Evolutionary conservation across 2,329 filamentous ascomycete genomes (phyloP), one percentile per base, ranked within the genome.

Genomic region (Talaromyces sp.): DNA sequence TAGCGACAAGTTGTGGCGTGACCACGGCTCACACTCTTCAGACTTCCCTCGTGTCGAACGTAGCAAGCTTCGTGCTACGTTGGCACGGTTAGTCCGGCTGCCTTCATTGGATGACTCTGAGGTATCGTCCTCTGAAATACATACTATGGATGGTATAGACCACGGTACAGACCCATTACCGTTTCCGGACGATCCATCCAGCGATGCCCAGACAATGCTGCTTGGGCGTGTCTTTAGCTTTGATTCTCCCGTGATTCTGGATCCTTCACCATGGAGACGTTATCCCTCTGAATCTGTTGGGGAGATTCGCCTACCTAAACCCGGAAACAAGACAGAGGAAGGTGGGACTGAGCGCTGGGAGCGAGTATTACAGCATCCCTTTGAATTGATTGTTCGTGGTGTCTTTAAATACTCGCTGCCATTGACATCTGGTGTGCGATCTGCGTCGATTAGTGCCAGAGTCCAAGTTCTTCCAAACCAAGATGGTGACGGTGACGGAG

Each of bases 311-410:
- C 82, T 99, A 3, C 77, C 81, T 25, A 85, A 88, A 57, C 94
- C 94, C 0, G 92, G 93, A 3, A 99, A 97, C 72, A 86, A 86
- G 65, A 97, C 94, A 0, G 86, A 91, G 68, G 79, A 84, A 43
- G 89, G 89, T 40, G 94, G 93, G 8, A 87, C 87, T 1, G 85
- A 89, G 68, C 85, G 92, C 11, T 99, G 94, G 94, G 91, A 96
- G 70, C 84, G 86, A 60, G 92, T 97, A 48, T 80, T 97, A 53
- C 85, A 95, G 63, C 89, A 97, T 71, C 89, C 93, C 45, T 99
- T 97, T 65, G 91, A 97, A 64, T 81, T 99, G 51, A 93, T 97
- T 61, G 84, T 99, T 41, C 87, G 94, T 65, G 94, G 94, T 21
- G 89, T 94, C 13, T 80, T 99, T 64, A 91, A 92, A 69, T 99